These are phyloP conservation scores for Macrolepiota dolichaula DNA, from an alignment of 768 basidiomycete species.

Conservation along the genomic window DNA sequence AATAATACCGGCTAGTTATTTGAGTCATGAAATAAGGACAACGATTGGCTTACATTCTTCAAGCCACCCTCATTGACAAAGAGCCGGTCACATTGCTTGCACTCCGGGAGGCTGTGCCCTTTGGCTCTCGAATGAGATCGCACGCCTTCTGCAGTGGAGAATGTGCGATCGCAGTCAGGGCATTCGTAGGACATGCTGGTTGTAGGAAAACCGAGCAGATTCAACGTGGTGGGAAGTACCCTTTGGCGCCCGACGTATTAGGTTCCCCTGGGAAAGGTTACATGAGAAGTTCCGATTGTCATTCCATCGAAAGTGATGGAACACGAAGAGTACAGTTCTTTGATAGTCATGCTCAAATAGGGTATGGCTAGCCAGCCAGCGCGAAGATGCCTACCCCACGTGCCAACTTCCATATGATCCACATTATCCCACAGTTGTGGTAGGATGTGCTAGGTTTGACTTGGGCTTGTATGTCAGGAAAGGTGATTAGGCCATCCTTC, in stretches of 20 bases:
- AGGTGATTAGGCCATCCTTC: no score
- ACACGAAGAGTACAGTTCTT: background rate
- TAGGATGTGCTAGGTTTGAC: no score
- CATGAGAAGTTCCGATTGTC: background rate
- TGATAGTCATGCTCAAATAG: no score
- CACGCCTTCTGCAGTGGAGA: background rate
- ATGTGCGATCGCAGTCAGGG: conserved; percentile 8
- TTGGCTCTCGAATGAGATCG: conserved; percentile 8
- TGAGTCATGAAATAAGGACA: background rate
- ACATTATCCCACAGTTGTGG: no score
- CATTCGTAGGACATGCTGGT: conserved; percentile 6
- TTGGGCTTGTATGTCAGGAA: no score
- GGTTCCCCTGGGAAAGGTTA: background rate
- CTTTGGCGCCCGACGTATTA: background rate
- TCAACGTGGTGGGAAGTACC: no score
- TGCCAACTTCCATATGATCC: no score
- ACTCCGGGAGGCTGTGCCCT: conserved; percentile 5
- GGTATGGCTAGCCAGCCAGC: no score
- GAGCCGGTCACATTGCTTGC: background rate
- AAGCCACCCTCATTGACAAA: background rate
- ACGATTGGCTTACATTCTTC: background rate
- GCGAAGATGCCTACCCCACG: no score
- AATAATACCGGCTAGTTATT: no score
- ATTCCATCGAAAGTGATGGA: background rate
- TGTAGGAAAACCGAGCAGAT: background rate